phyloP scores from a whole-genome alignment of 352 stramenopile genomes.

The Phytophthora sp. region DNA sequence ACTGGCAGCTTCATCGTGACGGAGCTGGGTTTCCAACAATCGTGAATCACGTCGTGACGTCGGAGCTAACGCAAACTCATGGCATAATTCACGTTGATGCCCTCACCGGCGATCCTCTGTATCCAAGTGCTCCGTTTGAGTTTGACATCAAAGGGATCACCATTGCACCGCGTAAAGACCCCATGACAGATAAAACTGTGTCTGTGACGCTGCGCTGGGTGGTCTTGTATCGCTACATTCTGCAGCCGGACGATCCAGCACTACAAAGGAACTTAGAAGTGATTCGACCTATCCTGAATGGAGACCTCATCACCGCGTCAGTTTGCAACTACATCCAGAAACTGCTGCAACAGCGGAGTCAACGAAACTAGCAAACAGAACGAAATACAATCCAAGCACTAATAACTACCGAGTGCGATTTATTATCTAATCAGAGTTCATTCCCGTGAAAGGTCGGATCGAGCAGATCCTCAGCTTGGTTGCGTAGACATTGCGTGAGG shows the following conservation, averaged over 20 bases:
- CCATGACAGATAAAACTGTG: not conserved
- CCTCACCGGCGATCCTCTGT: slow-evolving; percentile 13
- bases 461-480: too few relatives aligned
- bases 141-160: slow-evolving; percentile 11
- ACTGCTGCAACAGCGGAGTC: slow-evolving; percentile 17
- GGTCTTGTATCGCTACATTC: slow-evolving; percentile 22
- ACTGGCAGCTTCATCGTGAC: slow-evolving; percentile 7
- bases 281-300: slow-evolving; percentile 25
- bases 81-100: slow-evolving; percentile 25
- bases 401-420: too few relatives aligned
- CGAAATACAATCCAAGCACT: too few relatives aligned
- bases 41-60: slow-evolving; percentile 17
- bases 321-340: slow-evolving; percentile 24
- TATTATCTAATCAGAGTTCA: not conserved
- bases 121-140: slow-evolving; percentile 7
- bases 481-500: too few relatives aligned
- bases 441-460: slow-evolving; percentile 30
- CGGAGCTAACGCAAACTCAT: not conserved
- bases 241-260: slow-evolving; percentile 8
- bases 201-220: slow-evolving; percentile 20
- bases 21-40: slow-evolving; percentile 1
- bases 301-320: slow-evolving; percentile 25
- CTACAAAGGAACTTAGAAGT: slow-evolving; percentile 9
- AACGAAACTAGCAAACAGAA: too few relatives aligned
- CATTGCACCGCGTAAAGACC: slow-evolving; percentile 14